Percentiles rank a stretch among this genome's conserved stretches.
phyloP scores from a whole-genome alignment of 2,329 filamentous ascomycete species.

The Shiraia sp. region DNA sequence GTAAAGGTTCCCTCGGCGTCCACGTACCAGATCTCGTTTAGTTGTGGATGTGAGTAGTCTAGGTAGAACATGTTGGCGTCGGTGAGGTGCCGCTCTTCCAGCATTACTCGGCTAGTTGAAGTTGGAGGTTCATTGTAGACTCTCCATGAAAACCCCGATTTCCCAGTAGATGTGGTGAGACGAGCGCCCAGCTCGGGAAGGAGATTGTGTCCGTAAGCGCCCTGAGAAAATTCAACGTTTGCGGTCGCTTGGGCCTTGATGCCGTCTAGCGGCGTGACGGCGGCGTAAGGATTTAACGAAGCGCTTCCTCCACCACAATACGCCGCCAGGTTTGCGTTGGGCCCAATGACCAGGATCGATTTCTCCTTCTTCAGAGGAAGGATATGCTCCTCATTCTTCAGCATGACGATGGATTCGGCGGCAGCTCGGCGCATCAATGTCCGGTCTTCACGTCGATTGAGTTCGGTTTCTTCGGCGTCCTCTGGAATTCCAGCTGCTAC shows the following conservation, averaged over 20 bases:
- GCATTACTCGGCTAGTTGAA: background rate
- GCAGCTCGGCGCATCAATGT: slow-evolving; percentile 2
- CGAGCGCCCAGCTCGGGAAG: background rate
- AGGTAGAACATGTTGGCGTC: slow-evolving; percentile 1
- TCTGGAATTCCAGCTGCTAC: slow-evolving; percentile 60
- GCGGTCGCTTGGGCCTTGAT: background rate
- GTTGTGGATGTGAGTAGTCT: slow-evolving; percentile 2
- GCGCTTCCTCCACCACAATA: slow-evolving; percentile 4
- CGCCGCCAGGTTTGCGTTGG: slow-evolving; percentile 1
- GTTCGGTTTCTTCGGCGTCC: slow-evolving; percentile 52
- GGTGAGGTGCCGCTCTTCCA: background rate
- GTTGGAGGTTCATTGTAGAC: slow-evolving; percentile 2
- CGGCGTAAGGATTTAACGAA: slow-evolving; percentile 1
- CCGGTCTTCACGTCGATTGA: slow-evolving; percentile 54
- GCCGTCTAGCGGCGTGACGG: slow-evolving; percentile 2
- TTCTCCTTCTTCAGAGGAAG: slow-evolving; percentile 3
- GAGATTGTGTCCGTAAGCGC: background rate
- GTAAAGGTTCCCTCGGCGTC: slow-evolving; percentile 14
- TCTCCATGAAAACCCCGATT: background rate
- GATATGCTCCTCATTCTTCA: slow-evolving; percentile 12
- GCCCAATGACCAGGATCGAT: slow-evolving; percentile 61
- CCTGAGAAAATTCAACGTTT: background rate
- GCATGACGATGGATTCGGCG: slow-evolving; percentile 5
- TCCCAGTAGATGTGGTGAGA: background rate
- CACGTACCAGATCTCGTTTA: background rate